Evolutionary conservation across 331 rosid genomes (phyloP).

Genomic region (Arachis monticola): DNA sequence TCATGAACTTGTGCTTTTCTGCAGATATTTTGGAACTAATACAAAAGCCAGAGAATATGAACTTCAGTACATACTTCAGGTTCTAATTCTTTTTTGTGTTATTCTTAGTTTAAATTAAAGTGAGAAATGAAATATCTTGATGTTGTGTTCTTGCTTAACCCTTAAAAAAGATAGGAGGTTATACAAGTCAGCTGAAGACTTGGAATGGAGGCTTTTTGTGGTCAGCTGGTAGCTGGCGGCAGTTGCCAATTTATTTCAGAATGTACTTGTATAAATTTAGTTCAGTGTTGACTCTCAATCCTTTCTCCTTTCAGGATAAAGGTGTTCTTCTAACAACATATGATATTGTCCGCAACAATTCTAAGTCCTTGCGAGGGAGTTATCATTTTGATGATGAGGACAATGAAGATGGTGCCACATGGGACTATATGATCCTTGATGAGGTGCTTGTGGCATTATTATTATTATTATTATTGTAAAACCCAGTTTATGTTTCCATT

Average conservation of each 20-base stretch:
- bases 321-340: conserved; percentile 95
- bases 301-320: conserved; percentile 63
- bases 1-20: conserved; percentile 33
- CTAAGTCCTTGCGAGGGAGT: conserved; percentile 64
- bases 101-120: conserved; percentile 24
- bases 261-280: conserved; percentile 8
- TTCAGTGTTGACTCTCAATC: conserved; percentile 10
- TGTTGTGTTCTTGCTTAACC: background rate
- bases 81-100: conserved; percentile 38
- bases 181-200: conserved; percentile 20
- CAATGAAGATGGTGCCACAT: conserved; percentile 59
- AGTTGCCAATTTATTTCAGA: conserved; percentile 11
- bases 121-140: background rate
- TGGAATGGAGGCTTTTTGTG: conserved; percentile 15
- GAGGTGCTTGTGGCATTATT: conserved; percentile 57
- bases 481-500: conserved; percentile 6
- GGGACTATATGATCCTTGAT: conserved; percentile 99
- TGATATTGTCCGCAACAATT: conserved; percentile 89
- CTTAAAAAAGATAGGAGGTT: background rate
- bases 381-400: conserved; percentile 55
- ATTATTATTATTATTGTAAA: background rate
- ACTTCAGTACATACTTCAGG: conserved; percentile 92
- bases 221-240: background rate
- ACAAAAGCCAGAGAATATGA: conserved; percentile 73
- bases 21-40: conserved; percentile 79